phyloP scores from a whole-genome alignment of 768 basidiomycete species.

The Xerocomellus amylosporus region DNA sequence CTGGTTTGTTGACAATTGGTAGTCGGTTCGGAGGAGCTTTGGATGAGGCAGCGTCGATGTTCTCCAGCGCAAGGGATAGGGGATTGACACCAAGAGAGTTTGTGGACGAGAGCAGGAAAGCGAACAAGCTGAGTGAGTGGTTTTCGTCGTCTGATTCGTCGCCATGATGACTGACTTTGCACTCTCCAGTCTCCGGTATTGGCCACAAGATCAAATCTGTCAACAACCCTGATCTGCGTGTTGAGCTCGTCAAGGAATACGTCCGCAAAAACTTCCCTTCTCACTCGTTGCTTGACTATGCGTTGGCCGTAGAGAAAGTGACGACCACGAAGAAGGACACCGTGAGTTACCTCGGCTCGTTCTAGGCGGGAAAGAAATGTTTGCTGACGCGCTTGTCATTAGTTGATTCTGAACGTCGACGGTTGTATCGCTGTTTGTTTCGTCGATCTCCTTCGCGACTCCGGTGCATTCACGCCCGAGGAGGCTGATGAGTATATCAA shows the following conservation, averaged over 20 bases:
- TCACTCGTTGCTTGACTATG: conserved; percentile 90
- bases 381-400: neutral
- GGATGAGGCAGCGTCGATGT: conserved; percentile 96
- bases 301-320: conserved; percentile 95
- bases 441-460: conserved; percentile 89
- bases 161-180: conserved; percentile 5
- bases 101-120: conserved; percentile 89
- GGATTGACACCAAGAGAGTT: conserved; percentile 98
- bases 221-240: conserved; percentile 91
- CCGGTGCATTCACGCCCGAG: conserved; percentile 91
- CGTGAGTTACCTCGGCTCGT: conserved; percentile 33
- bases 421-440: conserved; percentile 96
- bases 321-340: conserved; percentile 98
- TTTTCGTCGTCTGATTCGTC: neutral
- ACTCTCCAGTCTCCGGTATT: conserved; percentile 82
- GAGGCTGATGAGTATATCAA: conserved; percentile 98
- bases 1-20: conserved; percentile 96
- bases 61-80: conserved; percentile 86
- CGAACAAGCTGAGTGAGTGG: conserved; percentile 87
- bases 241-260: conserved; percentile 94
- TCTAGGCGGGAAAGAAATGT: neutral
- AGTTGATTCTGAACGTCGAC: conserved; percentile 95
- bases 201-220: conserved; percentile 99
- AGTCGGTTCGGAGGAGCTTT: conserved; percentile 98
- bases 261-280: conserved; percentile 95